phyloP scores from a whole-genome alignment of 2,329 filamentous ascomycete genomes.

The Penicillium olsonii region DNA sequence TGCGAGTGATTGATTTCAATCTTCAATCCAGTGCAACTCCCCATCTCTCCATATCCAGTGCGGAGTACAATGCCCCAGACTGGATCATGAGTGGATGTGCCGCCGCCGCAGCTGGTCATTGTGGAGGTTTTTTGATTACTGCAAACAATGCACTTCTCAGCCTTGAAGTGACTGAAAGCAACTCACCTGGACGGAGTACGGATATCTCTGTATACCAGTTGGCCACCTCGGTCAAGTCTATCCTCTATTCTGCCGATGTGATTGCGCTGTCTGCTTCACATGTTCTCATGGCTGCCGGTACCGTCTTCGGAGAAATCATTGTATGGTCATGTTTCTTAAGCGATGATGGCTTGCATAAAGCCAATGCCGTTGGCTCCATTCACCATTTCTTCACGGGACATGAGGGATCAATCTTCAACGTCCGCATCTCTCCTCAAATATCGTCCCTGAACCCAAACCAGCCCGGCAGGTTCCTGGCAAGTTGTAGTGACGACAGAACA shows the following conservation, averaged over 20 bases:
- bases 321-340: constrained; percentile 72
- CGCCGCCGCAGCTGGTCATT: constrained; percentile 26
- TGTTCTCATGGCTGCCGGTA: constrained; percentile 81
- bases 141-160: constrained; percentile 81
- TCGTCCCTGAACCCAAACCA: constrained; percentile 36
- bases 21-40: constrained; percentile 23
- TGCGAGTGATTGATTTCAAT: constrained; percentile 46
- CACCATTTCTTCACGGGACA: constrained; percentile 67
- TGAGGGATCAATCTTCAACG: constrained; percentile 91
- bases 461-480: constrained; percentile 69
- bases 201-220: constrained; percentile 38
- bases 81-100: constrained; percentile 73
- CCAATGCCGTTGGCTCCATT: constrained; percentile 39
- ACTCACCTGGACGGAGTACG: constrained; percentile 18
- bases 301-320: constrained; percentile 90
- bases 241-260: constrained; percentile 82
- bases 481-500: constrained; percentile 92
- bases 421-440: constrained; percentile 69
- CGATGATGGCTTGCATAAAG: constrained; percentile 8
- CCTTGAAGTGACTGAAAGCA: constrained; percentile 36
- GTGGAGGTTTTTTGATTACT: constrained; percentile 66
- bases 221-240: constrained; percentile 66
- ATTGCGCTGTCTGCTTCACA: constrained; percentile 59
- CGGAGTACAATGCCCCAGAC: constrained; percentile 60
- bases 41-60: constrained; percentile 32